Percentiles rank a stretch among this genome's conserved stretches.
These are phyloP conservation scores for Moricandia moricandioides DNA, from an alignment of 345 rosid species.

Conservation along the genomic window DNA sequence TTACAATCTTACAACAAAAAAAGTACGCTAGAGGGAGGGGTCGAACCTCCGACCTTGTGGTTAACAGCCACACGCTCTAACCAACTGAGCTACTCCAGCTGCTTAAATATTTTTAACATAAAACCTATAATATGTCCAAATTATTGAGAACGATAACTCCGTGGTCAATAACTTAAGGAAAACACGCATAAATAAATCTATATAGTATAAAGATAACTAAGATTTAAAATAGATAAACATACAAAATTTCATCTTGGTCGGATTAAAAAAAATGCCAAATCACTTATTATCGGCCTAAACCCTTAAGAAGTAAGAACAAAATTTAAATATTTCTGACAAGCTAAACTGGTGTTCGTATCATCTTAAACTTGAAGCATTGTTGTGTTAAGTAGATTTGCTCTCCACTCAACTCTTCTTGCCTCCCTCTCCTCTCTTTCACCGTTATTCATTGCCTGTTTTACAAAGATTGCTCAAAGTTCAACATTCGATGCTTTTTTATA, in stretches of 20 bases:
- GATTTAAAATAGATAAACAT: not conserved
- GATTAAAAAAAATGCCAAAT: not conserved
- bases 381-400: not conserved
- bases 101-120: not conserved
- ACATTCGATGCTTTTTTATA: not conserved
- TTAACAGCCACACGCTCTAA: slow-evolving; percentile 88
- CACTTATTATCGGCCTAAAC: not conserved
- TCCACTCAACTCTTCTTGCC: not conserved
- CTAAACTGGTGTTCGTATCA: slow-evolving; percentile 23
- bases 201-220: not conserved
- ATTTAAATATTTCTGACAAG: not conserved
- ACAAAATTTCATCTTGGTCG: not conserved
- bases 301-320: not conserved
- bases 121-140: not conserved
- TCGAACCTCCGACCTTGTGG: slow-evolving; percentile 39
- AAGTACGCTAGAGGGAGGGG: slow-evolving; percentile 28
- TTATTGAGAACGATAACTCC: not conserved
- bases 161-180: not conserved
- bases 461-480: not conserved
- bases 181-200: not conserved
- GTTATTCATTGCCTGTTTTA: slow-evolving; percentile 21
- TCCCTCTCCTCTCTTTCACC: slow-evolving; percentile 8
- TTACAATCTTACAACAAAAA: too few relatives aligned
- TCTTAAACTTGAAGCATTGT: slow-evolving; percentile 2
- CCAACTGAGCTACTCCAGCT: slow-evolving; percentile 96